Base-by-base conservation (phyloP, 495 filamentous ascomycete species). In the Amniculicola lignicola region DNA sequence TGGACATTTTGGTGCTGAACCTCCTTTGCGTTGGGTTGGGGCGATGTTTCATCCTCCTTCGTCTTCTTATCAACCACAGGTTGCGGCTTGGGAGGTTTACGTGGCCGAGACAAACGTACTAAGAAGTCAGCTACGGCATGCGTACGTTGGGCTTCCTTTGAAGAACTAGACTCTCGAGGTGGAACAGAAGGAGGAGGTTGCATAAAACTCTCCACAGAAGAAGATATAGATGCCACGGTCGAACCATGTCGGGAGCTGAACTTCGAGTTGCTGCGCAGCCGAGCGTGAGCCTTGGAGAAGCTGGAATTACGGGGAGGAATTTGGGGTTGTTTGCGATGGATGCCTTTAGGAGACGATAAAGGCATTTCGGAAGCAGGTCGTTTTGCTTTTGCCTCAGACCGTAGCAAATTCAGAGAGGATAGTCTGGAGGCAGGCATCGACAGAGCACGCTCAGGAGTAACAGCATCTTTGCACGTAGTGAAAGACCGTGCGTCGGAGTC, bases 41-140 rank as follows among this genome's bases (percentile, higher is more conserved):
- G n/a, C n/a, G n/a, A n/a, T n/a, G n/a, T 36, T 31, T 57, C 54
- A 11, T 48, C 24, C 16, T 57, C 43, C 14, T 1, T 19, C 9
- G 15, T 3, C 18, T 57, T 57, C 19, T 23, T 49, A 3, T 46
- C 27, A 23, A 50, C 42, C 19, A 18, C 25, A 27, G 47, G 19
- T n/a, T 28, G 22, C 15, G 48, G 24, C 35, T 21, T 51, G 1
- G 55, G 45, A 15, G 47, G 50, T 5, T 19, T 15, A 1, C 41
- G 37, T 1, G 37, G 39, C 9, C 55, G 55, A 37, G 47, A 52
- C 14, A 54, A 44, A 23, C 60, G 54, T 15, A 63, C 21, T 19
- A 63, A 54, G 38, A 63, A 58, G 38, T 59, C 60, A 1, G 54
- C 60, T 36, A 63, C 60, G 16, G 48, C 60, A 37, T 45, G 40